Base-by-base conservation (phyloP, 192 early-diverging fungal genomes). In the Dissophora globulifera region DNA sequence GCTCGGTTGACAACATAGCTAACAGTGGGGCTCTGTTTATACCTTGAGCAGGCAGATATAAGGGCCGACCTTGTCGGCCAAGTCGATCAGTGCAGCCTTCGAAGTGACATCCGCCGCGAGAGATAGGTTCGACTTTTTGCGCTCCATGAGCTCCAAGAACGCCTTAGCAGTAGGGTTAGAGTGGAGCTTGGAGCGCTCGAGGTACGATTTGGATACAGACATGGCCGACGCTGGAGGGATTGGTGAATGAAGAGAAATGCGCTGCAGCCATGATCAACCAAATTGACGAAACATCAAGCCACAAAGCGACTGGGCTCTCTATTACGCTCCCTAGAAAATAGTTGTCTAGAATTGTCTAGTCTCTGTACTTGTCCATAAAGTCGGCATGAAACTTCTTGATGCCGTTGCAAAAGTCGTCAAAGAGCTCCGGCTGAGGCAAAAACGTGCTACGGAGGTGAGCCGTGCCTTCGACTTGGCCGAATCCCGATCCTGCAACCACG, bases 361-460 rank as follows among this genome's bases (percentile, higher is more conserved):
- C 75, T 22, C 78, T 69, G 69, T 93, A 93, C 76, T 91, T 93
- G 56, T 81, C 68, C 79, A 98, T 85, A 61, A 98, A 93, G n/a
- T 68, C 72, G 32, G 83, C 59, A 58, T 99, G 96, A 85, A 99
- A 99, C 30, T 74, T 78, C 59, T 83, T 79, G 50, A 99, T 84
- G 46, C 81, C 83, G 20, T 62, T 65, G 59, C 95, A 96, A 63
- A 99, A 97, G 27, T 82, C 88, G 46, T 96, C 95, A 91, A 99
- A 94, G 31, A 95, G 81, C 42, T 96, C 83, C 80, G 96, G 95
- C 11, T 92, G 93, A 20, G 97, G 95, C 80, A 99, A 78, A 84
- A 99, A 99, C 8, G 97, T 98, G 56, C 91, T 92, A 62, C 97
- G 87, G 88, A 99, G 98, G 81, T 99, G 97, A 81, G 85, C 96